A percentile compares a stretch with the other conserved stretches of the same genome.
Conservation (phyloP, 2,329 filamentous ascomycete genomes). For the Ascosphaera pollenicola region DNA sequence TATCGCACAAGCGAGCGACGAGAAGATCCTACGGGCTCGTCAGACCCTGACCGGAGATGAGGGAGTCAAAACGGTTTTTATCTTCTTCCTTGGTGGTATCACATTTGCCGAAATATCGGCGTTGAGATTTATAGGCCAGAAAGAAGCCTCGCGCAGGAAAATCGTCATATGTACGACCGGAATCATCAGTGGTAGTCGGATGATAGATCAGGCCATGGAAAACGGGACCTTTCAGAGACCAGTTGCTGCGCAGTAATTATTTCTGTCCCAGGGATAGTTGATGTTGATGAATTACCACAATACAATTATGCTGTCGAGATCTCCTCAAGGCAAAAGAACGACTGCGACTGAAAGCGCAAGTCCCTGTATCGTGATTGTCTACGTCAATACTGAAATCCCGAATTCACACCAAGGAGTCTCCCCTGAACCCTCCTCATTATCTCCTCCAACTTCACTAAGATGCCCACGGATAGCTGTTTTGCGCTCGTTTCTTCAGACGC, state of each 20-base stretch:
- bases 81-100: slow-evolving; percentile 96
- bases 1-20: slow-evolving; percentile 74
- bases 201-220: slow-evolving; percentile 73
- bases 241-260: not conserved
- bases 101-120: slow-evolving; percentile 94
- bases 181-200: slow-evolving; percentile 68
- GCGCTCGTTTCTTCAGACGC: slow-evolving; percentile 20
- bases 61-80: slow-evolving; percentile 65
- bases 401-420: slow-evolving; percentile 48
- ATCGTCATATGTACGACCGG: slow-evolving; percentile 86
- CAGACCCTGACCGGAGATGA: slow-evolving; percentile 56
- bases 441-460: slow-evolving; percentile 63
- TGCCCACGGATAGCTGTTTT: slow-evolving; percentile 45
- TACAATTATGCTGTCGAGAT: not conserved
- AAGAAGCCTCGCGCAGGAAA: slow-evolving; percentile 59
- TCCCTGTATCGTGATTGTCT: no score
- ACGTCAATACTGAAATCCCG: slow-evolving; percentile 21
- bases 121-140: slow-evolving; percentile 65
- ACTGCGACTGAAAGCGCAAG: not conserved
- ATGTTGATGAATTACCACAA: not conserved
- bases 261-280: not conserved
- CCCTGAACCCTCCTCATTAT: slow-evolving; percentile 64
- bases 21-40: slow-evolving; percentile 74
- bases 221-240: slow-evolving; percentile 30
- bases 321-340: not conserved